Evolutionary conservation across 2,329 filamentous ascomycete species (phyloP).

Genomic region (Aureobasidium sp.): DNA sequence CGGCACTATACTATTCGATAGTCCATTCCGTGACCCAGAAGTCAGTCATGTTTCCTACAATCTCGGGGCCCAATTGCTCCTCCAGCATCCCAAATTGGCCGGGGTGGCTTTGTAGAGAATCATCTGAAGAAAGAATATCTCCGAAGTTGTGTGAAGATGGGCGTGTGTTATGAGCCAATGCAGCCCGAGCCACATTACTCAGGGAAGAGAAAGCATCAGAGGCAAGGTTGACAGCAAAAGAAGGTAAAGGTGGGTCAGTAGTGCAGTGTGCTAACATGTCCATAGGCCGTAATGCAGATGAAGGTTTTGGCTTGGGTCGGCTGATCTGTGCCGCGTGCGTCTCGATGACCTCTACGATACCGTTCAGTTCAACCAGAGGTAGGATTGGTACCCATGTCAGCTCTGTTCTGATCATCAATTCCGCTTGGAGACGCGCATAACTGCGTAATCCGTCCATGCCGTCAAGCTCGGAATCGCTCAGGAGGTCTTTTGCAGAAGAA

Average conservation of each 20-base stretch:
- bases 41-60: conserved; percentile 27
- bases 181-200: conserved; percentile 19
- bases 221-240: conserved; percentile 22
- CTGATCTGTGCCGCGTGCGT: conserved; percentile 16
- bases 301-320: conserved; percentile 9
- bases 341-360: conserved; percentile 23
- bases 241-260: conserved; percentile 20
- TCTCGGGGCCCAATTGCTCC: conserved; percentile 29
- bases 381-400: conserved; percentile 25
- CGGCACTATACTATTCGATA: conserved; percentile 20
- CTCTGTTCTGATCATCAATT: conserved; percentile 19
- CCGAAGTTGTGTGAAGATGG: neutral
- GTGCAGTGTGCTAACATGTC: conserved; percentile 25
- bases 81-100: conserved; percentile 24
- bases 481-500: neutral
- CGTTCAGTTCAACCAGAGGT: conserved; percentile 21
- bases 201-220: conserved; percentile 24
- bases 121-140: neutral
- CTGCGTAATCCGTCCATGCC: conserved; percentile 19
- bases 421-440: conserved; percentile 25
- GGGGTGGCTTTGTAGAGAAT: conserved; percentile 1
- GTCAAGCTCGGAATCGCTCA: neutral
- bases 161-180: neutral
- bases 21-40: conserved; percentile 34
- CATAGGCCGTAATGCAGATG: conserved; percentile 12